Base-by-base conservation (phyloP, 768 basidiomycete species). In the Leucosporidium scottii region DNA sequence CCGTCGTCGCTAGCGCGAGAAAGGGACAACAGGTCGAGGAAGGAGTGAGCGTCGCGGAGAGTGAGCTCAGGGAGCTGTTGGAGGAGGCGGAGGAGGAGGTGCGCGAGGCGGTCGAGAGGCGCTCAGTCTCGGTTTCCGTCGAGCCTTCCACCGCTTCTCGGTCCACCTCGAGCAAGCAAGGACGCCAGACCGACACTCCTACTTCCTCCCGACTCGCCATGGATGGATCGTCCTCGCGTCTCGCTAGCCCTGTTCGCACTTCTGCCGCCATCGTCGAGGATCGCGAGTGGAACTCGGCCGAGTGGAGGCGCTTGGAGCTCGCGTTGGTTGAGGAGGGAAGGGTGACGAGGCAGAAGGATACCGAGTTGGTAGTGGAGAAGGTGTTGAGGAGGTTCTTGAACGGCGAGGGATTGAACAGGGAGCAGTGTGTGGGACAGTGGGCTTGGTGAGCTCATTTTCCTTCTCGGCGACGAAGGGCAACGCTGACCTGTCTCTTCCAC, bases 281-380 rank as follows among this genome's bases (percentile, higher is more conserved):
- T 20, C n/a, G 49, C 51, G 25, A 78, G 50, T 93, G 90, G 90
- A 81, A 82, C 5, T 87, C 86, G 74, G 83, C 84, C 27, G 87
- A 91, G 61, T 93, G 90, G 90, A 90, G 87, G 76, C 75, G 81
- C 58, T 80, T 93, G 59, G 90, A 92, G 77, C 84, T 83, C 28
- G 89, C 88, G 74, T 87, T 91, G 69, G 86, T 87, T 17, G 87
- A 88, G 62, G 85, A 56, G 84, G 81, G 71, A 75, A 66, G 49
- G 73, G 59, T 66, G 71, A 77, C 31, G 58, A 75, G 3, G 59
- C 72, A n/a, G 75, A 76, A 53, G 79, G 80, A 58, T 17, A 50
- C 58, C 18, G 67, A 72, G 30, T 25, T 59, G 21, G 62, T 51
- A 0, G n/a, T 56, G 49, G 76, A 83, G 4, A 78, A 81, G 34